Evolutionary conservation across 768 basidiomycete genomes (phyloP), one percentile per base, ranked within the genome.

Genomic region (Nevesoporus exiguus): DNA sequence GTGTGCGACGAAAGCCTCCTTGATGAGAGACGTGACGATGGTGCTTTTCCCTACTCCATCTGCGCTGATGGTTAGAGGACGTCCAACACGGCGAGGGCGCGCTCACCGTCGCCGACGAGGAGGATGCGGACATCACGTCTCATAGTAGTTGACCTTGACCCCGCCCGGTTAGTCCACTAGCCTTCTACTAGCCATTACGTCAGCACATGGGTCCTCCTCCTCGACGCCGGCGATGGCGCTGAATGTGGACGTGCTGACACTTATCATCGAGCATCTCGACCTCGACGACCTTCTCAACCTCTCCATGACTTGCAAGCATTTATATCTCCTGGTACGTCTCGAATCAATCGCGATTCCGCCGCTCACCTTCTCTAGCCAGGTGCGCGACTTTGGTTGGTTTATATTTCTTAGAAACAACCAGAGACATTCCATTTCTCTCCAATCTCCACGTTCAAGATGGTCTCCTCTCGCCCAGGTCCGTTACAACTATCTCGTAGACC

Each of bases 1-100:
- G 74, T 94, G 90, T 37, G 89, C 76, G 48, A 98, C 90, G 69
- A 88, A 97, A 30, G 90, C 86, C 71, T 96, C 93, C 71, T 98
- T 98, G 74, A 99, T 98, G 68, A 98, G 80, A 33, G 93, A 93
- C 19, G 93, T 97, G 68, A 98, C 85, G 67, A 98, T 94, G 43
- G 93, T 94, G 71, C 93, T 95, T 78, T 99, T 99, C 60, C 96
- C 96, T 63, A 98, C 96, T 60, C 91, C 92, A 78, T 96, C 94
- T 98, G 70, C 33, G 10, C n/a, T 36, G 49, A 49, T 51, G 37
- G 46, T 54, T 41, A 59, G 48, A 13, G 47, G 3, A 22, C 8
- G 48, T 17, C 6, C 10, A n/a, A 24, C 9, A 42, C 37, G 48
- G 51, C 43, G 52, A 48, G 22, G 29, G 62, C 55, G 58, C 47